phyloP scores from a whole-genome alignment of 2,329 filamentous ascomycete species.

The Ascosphaera pollenicola region DNA sequence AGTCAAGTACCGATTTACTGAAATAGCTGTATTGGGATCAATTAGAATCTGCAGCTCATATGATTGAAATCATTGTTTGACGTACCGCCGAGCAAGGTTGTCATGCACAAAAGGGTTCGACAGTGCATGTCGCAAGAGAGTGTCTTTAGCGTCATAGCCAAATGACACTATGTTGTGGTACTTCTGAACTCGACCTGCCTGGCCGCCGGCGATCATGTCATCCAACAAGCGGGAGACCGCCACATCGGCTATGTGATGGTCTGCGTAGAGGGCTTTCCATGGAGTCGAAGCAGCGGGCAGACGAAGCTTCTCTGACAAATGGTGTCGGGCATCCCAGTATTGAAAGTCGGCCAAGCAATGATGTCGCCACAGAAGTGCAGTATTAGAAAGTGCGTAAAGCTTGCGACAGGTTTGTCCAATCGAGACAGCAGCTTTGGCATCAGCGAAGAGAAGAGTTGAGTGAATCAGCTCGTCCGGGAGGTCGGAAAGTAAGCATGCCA shows the following conservation, averaged over 20 bases:
- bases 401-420: conserved; percentile 39
- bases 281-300: conserved; percentile 33
- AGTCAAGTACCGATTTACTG: conserved; percentile 49
- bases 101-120: conserved; percentile 42
- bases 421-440: conserved; percentile 27
- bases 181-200: conserved; percentile 45
- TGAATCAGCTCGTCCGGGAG: conserved; percentile 74
- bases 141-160: conserved; percentile 80
- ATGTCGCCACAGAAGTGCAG: conserved; percentile 57
- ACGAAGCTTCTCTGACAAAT: conserved; percentile 33
- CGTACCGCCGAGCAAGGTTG: conserved; percentile 48
- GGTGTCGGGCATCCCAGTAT: conserved; percentile 51
- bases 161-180: conserved; percentile 47
- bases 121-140: conserved; percentile 43
- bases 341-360: conserved; percentile 48
- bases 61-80: not conserved
- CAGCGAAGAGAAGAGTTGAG: conserved; percentile 45
- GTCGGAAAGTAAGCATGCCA: conserved; percentile 13
- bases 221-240: conserved; percentile 36
- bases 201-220: conserved; percentile 40
- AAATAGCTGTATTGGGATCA: conserved; percentile 36
- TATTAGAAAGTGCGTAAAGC: conserved; percentile 42
- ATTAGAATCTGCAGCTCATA: conserved; percentile 4
- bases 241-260: conserved; percentile 31
- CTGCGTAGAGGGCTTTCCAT: conserved; percentile 52